Base-by-base conservation (phyloP, 345 rosid species). In the Salix caprea region DNA sequence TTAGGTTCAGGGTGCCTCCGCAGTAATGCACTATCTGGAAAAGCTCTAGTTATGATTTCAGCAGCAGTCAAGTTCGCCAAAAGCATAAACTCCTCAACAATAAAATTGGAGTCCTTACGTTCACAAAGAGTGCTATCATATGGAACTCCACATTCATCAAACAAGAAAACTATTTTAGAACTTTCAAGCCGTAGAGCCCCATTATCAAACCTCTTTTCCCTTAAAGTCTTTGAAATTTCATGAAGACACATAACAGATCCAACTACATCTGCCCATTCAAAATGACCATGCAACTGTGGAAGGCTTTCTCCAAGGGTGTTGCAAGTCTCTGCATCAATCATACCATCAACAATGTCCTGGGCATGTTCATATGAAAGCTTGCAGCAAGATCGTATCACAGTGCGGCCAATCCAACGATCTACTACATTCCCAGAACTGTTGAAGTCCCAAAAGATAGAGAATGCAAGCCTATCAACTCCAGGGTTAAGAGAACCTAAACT, bases 61-160 rank as follows among this genome's bases (percentile, higher is more conserved):
- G 99, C 99, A 16, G 92, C 92, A 18, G 99, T 93, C 72, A 67
- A 83, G 75, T 91, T 95, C 14, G 99, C 99, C 85, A 95, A 84
- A 77, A 95, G 96, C 98, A 95, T 92, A 71, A 95, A 90, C 87
- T 95, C 99, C 89, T 91, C 97, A 62, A 95, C 92, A 40, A 95
- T 86, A 79, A 87, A 85, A 74, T 87, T 88, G 2, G 94, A 93
- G 75, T 84, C 89, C 70, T 75, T 86, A 72, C 58, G 74, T 65
- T 78, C 86, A 58, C 67, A 81, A 69, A 86, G 81, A 81, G 78
- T 76, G 72, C 87, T 86, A 68, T 93, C 97, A 42, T 85, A 87
- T 5, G 96, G 97, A 67, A 85, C 74, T 83, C 99, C 99, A 82
- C 75, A 56, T 75, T 93, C 90, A 85, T 95, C 94, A 78, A 89